Percentiles rank a stretch among this genome's conserved stretches.
These are phyloP conservation scores for Amoebophrya sp. DNA, from an alignment of 169 alveolate genomes.

Conservation along the genomic window DNA sequence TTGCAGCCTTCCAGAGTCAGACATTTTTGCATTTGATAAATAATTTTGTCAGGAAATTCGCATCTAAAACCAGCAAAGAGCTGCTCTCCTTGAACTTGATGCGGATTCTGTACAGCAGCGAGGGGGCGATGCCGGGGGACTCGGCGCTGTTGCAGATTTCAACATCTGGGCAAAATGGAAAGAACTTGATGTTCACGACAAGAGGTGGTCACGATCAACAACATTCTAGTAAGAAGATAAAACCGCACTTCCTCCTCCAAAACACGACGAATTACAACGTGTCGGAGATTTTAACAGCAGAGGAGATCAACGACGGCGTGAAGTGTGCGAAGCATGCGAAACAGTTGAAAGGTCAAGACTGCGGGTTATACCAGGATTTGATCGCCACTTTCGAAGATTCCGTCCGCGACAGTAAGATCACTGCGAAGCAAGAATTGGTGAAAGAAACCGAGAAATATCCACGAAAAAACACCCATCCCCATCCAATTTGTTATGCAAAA, in stretches of 20 bases:
- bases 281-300: not conserved
- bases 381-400: not conserved
- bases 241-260: not conserved
- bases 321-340: not conserved
- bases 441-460: not conserved
- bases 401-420: not conserved
- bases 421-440: not conserved
- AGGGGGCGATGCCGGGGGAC: not conserved
- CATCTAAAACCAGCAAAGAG: not conserved
- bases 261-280: too few species aligned
- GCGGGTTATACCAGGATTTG: not conserved
- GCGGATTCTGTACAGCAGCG: not conserved
- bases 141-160: not conserved
- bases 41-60: too few species aligned
- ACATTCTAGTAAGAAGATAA: not conserved
- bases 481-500: not conserved
- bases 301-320: not conserved
- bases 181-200: not conserved
- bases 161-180: not conserved
- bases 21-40: too few species aligned
- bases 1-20: too few species aligned
- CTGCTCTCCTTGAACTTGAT: not conserved
- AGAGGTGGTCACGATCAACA: not conserved
- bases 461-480: not conserved
- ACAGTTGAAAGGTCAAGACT: not conserved